phyloP scores from a whole-genome alignment of 495 filamentous ascomycete species.

The Penicillium coprophilum region DNA sequence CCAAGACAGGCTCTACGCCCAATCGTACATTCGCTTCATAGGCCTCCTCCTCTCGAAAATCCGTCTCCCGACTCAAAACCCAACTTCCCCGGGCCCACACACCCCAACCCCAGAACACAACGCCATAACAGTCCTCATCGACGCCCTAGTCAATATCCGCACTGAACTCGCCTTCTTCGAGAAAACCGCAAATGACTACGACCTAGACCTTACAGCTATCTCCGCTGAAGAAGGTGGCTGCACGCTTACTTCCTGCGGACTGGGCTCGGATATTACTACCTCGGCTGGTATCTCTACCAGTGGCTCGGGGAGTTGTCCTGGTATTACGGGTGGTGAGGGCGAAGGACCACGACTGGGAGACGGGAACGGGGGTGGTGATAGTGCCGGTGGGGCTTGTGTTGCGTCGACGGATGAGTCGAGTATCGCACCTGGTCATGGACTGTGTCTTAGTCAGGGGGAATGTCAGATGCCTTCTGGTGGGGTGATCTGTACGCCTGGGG shows the following conservation, averaged over 20 bases:
- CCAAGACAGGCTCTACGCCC: slow-evolving; percentile 74
- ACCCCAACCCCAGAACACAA: slow-evolving; percentile 36
- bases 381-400: not conserved
- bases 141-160: slow-evolving; percentile 63
- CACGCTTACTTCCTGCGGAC: slow-evolving; percentile 7
- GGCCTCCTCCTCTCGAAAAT: slow-evolving; percentile 65
- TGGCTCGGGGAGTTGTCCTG: slow-evolving; percentile 25
- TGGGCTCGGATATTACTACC: slow-evolving; percentile 14
- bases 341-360: not conserved
- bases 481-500: slow-evolving; percentile 13
- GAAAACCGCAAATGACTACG: slow-evolving; percentile 59
- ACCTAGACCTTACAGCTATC: slow-evolving; percentile 51
- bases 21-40: slow-evolving; percentile 68
- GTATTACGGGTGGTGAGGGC: slow-evolving; percentile 13
- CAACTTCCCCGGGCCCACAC: slow-evolving; percentile 16
- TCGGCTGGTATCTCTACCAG: slow-evolving; percentile 22
- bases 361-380: not conserved
- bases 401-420: not conserved
- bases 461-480: slow-evolving; percentile 25
- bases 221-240: slow-evolving; percentile 26
- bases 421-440: not conserved
- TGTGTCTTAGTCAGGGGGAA: slow-evolving; percentile 25
- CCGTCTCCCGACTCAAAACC: slow-evolving; percentile 51
- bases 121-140: slow-evolving; percentile 60
- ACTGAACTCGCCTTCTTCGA: slow-evolving; percentile 70